A percentile compares a stretch with the other conserved stretches of the same genome.
Evolutionary conservation across 2,329 filamentous ascomycete genomes (phyloP).

Genomic region (Penicillium occitanis): DNA sequence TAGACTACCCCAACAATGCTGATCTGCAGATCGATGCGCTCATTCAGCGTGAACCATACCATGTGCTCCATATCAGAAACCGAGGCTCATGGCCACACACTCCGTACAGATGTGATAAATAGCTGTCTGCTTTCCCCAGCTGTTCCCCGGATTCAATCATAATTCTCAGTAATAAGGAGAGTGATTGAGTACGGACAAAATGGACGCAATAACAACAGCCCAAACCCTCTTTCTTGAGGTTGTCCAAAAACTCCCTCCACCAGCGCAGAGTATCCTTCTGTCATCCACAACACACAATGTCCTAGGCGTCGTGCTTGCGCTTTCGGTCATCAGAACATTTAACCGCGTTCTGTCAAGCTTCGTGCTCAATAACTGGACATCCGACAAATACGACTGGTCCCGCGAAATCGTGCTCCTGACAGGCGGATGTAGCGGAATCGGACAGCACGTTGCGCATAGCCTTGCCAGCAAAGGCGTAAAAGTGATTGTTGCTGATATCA

Average conservation of each 20-base stretch:
- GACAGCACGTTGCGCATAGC: conserved; percentile 38
- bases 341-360: conserved; percentile 29
- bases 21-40: conserved; percentile 6
- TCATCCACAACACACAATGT: conserved; percentile 34
- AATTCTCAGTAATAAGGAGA: background rate
- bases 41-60: conserved; percentile 1
- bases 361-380: conserved; percentile 27
- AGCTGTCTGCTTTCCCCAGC: background rate
- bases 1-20: background rate
- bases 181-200: background rate
- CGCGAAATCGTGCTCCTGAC: conserved; percentile 39
- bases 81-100: background rate
- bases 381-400: conserved; percentile 34
- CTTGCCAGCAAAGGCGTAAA: conserved; percentile 31
- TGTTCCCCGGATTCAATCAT: background rate
- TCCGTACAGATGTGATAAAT: background rate
- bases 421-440: conserved; percentile 41
- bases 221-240: background rate
- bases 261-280: conserved; percentile 29
- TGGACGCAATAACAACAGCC: background rate
- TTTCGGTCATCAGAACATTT: conserved; percentile 29
- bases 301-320: conserved; percentile 26
- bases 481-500: conserved; percentile 40
- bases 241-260: conserved; percentile 28
- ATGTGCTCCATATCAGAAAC: conserved; percentile 5